Percentiles rank a stretch among this genome's conserved stretches.
Evolutionary conservation across 352 stramenopile genomes (phyloP).

Genomic region (Phytophthora tubulina): DNA sequence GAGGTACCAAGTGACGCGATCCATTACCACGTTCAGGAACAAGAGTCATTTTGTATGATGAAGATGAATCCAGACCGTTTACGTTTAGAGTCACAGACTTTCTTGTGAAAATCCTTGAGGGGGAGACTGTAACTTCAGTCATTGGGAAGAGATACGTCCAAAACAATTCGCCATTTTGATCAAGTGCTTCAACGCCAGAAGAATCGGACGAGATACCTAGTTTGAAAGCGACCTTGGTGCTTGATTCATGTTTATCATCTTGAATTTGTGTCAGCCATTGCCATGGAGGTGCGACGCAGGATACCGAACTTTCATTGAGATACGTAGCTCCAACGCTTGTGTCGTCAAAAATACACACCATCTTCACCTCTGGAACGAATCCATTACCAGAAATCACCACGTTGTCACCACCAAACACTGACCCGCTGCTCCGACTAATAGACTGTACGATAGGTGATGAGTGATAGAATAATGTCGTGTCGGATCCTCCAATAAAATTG

Average conservation of each 20-base stretch:
- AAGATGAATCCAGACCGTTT: constrained; percentile 15
- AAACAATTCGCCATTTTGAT: constrained; percentile 11
- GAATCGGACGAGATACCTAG: background rate
- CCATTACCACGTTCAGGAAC: background rate
- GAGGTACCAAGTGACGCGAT: background rate
- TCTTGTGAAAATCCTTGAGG: constrained; percentile 7
- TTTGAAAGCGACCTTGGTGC: constrained; percentile 8
- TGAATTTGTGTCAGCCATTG: constrained; percentile 4
- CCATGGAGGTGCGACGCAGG: constrained; percentile 43
- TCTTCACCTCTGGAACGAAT: constrained; percentile 34
- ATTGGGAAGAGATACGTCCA: constrained; percentile 40
- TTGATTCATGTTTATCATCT: background rate
- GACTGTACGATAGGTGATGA: constrained; percentile 14
- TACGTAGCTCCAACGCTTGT: constrained; percentile 16
- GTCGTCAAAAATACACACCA: constrained; percentile 39
- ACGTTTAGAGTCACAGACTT: constrained; percentile 1
- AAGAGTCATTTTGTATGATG: constrained; percentile 20
- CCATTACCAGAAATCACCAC: constrained; percentile 26
- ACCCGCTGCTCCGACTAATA: constrained; percentile 30
- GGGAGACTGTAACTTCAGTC: constrained; percentile 12
- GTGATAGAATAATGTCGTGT: constrained; percentile 35
- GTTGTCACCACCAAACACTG: constrained; percentile 43
- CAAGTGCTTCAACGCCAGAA: background rate
- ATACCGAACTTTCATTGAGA: constrained; percentile 20
- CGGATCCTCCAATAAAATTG: constrained; percentile 40